Evolutionary conservation across 331 rosid genomes (phyloP).

Genomic region (Dryas integrifolia): DNA sequence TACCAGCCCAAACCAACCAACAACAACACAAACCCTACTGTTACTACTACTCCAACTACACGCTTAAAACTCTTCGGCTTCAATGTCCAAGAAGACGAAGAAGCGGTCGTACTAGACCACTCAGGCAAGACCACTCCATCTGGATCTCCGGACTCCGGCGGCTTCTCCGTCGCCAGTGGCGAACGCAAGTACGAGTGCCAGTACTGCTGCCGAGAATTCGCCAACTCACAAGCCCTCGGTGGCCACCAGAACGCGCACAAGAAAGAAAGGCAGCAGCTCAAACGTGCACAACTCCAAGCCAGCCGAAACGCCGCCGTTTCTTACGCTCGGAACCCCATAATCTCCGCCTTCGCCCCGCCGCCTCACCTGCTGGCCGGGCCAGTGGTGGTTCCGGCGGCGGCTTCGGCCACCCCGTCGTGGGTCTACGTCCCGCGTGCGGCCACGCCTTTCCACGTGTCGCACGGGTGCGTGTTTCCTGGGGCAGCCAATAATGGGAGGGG

Average conservation of each 20-base stretch:
- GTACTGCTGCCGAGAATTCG: constrained; percentile 89
- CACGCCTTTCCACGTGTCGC: constrained; percentile 74
- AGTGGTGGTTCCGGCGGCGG: constrained; percentile 38
- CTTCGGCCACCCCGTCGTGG: constrained; percentile 47
- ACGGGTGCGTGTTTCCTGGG: constrained; percentile 68
- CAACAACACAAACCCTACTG: constrained; percentile 2
- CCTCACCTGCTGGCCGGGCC: constrained; percentile 66
- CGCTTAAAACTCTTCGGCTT: constrained; percentile 75
- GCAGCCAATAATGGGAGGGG: constrained; percentile 40
- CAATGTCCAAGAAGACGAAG: constrained; percentile 62
- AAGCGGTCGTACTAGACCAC: constrained; percentile 22
- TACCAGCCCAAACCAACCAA: constrained; percentile 41
- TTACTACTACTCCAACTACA: constrained; percentile 41
- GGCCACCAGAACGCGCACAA: constrained; percentile 99
- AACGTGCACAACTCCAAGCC: constrained; percentile 88
- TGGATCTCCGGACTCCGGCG: constrained; percentile 59
- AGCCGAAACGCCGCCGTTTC: constrained; percentile 79
- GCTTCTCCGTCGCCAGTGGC: constrained; percentile 42
- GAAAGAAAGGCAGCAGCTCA: constrained; percentile 93
- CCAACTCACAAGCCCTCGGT: constrained; percentile 95
- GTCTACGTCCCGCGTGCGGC: constrained; percentile 56
- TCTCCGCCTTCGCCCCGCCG: constrained; percentile 86
- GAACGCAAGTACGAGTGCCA: constrained; percentile 95
- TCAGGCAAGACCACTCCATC: constrained; percentile 66
- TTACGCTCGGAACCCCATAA: constrained; percentile 72